A percentile compares a stretch with the other conserved stretches of the same genome.
phyloP scores from a whole-genome alignment of 1,284 basidiomycete genomes.

The Leccinum griseonigrum region DNA sequence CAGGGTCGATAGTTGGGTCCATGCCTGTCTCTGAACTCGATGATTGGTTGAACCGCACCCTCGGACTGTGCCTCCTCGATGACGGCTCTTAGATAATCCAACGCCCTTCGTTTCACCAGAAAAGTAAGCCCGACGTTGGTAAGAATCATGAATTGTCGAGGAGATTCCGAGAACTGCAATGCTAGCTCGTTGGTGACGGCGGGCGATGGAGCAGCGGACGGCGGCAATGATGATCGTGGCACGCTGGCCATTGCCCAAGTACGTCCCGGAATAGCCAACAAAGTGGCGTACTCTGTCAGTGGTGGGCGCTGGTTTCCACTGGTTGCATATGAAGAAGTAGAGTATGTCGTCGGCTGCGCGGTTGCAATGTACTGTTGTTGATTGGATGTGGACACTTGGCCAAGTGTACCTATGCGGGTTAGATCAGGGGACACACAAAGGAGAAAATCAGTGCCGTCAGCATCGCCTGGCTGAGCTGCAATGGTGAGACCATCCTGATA shows the following conservation, averaged over 20 bases:
- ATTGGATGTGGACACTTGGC: constrained; percentile 50
- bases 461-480: constrained; percentile 68
- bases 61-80: constrained; percentile 71
- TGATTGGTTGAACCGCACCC: constrained; percentile 63
- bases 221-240: constrained; percentile 35
- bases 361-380: constrained; percentile 39
- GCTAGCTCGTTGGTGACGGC: constrained; percentile 76
- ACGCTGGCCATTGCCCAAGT: constrained; percentile 80
- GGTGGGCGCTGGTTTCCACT: constrained; percentile 53
- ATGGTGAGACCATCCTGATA: constrained; percentile 66
- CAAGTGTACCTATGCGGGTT: constrained; percentile 61
- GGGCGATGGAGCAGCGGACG: constrained; percentile 44
- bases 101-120: constrained; percentile 77
- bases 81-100: constrained; percentile 78
- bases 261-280: constrained; percentile 74
- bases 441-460: constrained; percentile 72
- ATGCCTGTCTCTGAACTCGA: constrained; percentile 73
- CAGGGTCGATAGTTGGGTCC: constrained; percentile 12
- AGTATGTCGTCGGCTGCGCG: constrained; percentile 34
- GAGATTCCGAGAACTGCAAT: constrained; percentile 69
- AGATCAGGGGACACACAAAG: constrained; percentile 78
- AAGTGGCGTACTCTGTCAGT: constrained; percentile 71
- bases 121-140: constrained; percentile 85
- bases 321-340: constrained; percentile 38
- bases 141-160: constrained; percentile 81